A percentile compares a stretch with the other conserved stretches of the same genome.
These are phyloP conservation scores for Eucalyptus globulus DNA, from an alignment of 345 rosid genomes.

Conservation along the genomic window DNA sequence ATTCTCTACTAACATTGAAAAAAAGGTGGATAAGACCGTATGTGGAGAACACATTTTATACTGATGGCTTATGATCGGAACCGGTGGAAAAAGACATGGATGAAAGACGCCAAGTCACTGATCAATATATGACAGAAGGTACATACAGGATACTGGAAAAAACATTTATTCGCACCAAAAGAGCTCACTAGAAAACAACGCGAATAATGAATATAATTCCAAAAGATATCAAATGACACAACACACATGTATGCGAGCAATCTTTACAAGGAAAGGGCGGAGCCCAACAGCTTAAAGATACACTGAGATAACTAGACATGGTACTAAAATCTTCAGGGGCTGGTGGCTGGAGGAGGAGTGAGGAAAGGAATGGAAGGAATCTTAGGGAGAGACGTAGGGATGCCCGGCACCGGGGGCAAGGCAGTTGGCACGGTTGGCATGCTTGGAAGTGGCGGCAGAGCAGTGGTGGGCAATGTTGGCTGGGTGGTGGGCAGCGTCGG, in stretches of 20 bases:
- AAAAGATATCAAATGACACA: not conserved
- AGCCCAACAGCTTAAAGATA: not conserved
- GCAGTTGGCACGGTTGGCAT: not conserved
- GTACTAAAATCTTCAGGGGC: not conserved
- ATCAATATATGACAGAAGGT: not conserved
- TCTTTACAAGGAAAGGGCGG: not conserved
- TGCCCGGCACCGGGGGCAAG: conserved; percentile 7
- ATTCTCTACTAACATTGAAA: not conserved
- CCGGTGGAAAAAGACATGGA: not conserved
- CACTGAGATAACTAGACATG: not conserved
- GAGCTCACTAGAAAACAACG: not conserved
- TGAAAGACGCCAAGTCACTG: not conserved
- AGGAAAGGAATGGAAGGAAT: conserved; percentile 24
- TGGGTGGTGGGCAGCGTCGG: not conserved
- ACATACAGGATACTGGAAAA: not conserved
- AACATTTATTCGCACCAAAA: not conserved
- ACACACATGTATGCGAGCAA: not conserved
- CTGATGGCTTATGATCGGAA: not conserved
- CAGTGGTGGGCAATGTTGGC: not conserved
- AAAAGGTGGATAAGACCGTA: not conserved
- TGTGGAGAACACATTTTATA: not conserved
- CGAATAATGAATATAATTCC: not conserved
- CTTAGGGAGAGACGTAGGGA: conserved; percentile 4
- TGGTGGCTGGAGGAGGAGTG: conserved; percentile 12
- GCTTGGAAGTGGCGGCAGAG: conserved; percentile 2